Conservation (phyloP, 2,329 filamentous ascomycete genomes). For the Penicillium sp. region DNA sequence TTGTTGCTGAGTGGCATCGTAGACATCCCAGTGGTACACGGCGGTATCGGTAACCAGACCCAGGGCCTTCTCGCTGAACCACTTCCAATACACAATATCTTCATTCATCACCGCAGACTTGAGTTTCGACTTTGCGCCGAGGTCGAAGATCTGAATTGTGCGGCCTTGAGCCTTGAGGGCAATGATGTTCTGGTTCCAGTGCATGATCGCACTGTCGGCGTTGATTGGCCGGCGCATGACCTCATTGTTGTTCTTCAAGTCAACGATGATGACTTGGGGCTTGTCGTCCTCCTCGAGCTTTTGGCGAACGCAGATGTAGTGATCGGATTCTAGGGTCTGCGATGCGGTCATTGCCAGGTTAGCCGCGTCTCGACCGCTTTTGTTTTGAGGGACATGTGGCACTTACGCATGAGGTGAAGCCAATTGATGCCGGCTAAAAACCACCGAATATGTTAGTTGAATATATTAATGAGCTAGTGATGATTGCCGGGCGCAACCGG, state of each 20-base stretch:
- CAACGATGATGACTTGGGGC: conserved; percentile 94
- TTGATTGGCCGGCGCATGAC: conserved; percentile 94
- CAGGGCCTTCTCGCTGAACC: conserved; percentile 86
- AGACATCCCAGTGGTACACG: conserved; percentile 98
- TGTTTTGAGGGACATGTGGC: conserved; percentile 6
- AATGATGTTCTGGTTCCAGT: conserved; percentile 95
- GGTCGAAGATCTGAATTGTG: conserved; percentile 97
- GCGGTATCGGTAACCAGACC: conserved; percentile 88
- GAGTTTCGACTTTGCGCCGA: conserved; percentile 88
- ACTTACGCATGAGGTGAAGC: conserved; percentile 84
- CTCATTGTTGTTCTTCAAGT: conserved; percentile 97
- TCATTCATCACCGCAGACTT: conserved; percentile 97
- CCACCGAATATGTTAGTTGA: conserved; percentile 28
- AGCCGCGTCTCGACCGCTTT: conserved; percentile 11
- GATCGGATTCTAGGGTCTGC: conserved; percentile 96
- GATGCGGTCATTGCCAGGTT: conserved; percentile 20
- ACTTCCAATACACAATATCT: conserved; percentile 99
- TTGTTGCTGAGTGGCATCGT: conserved; percentile 74
- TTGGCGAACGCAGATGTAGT: conserved; percentile 94
- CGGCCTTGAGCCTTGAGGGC: conserved; percentile 91
- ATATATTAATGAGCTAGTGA: not conserved
- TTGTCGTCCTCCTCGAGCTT: conserved; percentile 81
- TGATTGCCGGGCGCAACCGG: conserved; percentile 12
- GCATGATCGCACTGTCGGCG: conserved; percentile 99
- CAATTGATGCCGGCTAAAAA: conserved; percentile 68